Conservation (phyloP, 176 grass and related monocot species). For the Chrysopogon serrulatus region DNA sequence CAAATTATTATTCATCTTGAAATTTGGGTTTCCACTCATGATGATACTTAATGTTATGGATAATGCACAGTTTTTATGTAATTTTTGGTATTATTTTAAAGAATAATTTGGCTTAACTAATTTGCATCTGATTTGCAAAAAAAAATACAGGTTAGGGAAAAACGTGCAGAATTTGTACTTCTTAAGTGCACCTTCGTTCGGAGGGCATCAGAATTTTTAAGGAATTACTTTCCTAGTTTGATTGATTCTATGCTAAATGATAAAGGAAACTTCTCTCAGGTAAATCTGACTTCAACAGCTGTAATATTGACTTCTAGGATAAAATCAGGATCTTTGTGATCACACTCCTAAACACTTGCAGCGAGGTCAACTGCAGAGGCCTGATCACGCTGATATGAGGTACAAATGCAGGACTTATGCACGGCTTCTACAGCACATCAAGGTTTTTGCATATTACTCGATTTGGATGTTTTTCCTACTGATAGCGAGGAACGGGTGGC, state of each 20-base stretch:
- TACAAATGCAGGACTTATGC: slow-evolving; percentile 93
- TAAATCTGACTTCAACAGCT: slow-evolving; percentile 28
- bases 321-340: slow-evolving; percentile 1
- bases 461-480: neutral
- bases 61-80: neutral
- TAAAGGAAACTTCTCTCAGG: slow-evolving; percentile 88
- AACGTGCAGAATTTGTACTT: slow-evolving; percentile 94
- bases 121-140: slow-evolving; percentile 23
- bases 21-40: neutral
- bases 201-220: slow-evolving; percentile 91
- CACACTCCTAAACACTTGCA: slow-evolving; percentile 31
- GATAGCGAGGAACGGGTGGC: neutral
- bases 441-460: slow-evolving; percentile 47
- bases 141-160: slow-evolving; percentile 84
- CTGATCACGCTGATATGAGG: slow-evolving; percentile 89
- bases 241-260: slow-evolving; percentile 90
- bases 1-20: neutral
- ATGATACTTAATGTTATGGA: neutral
- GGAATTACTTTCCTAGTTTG: slow-evolving; percentile 92
- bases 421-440: slow-evolving; percentile 83
- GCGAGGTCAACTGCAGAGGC: slow-evolving; percentile 76
- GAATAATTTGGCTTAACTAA: neutral
- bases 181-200: slow-evolving; percentile 94
- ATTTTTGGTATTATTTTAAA: neutral
- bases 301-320: neutral